Base-by-base conservation (phyloP, 441 rosid species). In the Dalechampia spathulata region DNA sequence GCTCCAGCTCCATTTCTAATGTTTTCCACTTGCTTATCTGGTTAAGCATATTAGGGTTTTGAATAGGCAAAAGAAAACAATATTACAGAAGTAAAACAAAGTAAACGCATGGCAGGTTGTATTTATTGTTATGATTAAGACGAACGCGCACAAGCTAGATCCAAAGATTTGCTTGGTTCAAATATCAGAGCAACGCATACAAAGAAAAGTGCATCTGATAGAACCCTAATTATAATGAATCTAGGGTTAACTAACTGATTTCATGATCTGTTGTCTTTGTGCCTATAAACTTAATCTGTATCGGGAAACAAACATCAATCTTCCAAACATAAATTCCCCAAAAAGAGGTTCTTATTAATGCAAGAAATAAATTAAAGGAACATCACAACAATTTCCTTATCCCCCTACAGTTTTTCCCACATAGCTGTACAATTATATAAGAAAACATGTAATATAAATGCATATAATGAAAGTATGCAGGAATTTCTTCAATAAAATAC, bases 231-330 rank as follows among this genome's bases (percentile, higher is more conserved):
- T n/a, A n/a, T n/a, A n/a, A 4, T 28, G 37, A 37, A 45, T 44
- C 39, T 52, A 45, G 65, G 65, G 65, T 61, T 23, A 30, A 15
- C 22, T 30, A n/a, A n/a, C n/a, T n/a, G n/a, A n/a, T n/a, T n/a
- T n/a, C n/a, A n/a, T n/a, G n/a, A n/a, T n/a, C n/a, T n/a, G n/a
- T n/a, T n/a, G 34, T 30, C 21, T 43, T 32, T 45, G 15, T 55
- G 26, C 48, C 16, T 41, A 4, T 39, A 20, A 27, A 28, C 19
- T 4, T 26, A 32, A 23, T n/a, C n/a, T n/a, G n/a, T 9, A 28
- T 2, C 2, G 7, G 30, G 11, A 20, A 23, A 30, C 34, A 30
- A 47, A 36, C 13, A 47, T 45, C 0, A 2, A 27, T 14, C 58
- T 52, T n/a, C 32, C 40, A 6, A 61, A 7, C 25, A 52, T 44